Conservation (phyloP, 176 grass and related monocot species). For the Avena sativa region DNA sequence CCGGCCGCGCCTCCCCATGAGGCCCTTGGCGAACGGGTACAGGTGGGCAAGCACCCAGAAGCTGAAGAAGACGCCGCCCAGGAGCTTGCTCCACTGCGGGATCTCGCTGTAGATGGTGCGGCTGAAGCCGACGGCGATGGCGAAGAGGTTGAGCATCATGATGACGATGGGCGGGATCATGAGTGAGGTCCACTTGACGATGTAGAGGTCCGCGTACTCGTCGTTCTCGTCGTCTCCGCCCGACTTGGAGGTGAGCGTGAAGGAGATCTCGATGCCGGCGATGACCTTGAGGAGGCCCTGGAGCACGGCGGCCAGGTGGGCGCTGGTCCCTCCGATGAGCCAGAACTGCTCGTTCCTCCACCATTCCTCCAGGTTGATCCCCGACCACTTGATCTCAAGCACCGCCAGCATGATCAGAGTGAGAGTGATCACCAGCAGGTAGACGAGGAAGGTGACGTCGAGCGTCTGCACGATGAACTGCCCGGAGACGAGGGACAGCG, state of each 20-base stretch:
- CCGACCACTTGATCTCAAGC: constrained; percentile 96
- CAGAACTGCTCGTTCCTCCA: constrained; percentile 99
- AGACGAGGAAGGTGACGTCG: constrained; percentile 80
- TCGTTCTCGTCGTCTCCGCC: constrained; percentile 77
- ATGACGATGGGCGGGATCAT: constrained; percentile 96
- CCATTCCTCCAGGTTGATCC: constrained; percentile 91
- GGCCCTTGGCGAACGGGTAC: constrained; percentile 93
- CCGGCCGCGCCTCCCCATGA: constrained; percentile 83
- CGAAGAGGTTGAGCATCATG: constrained; percentile 99
- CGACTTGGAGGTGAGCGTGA: constrained; percentile 93
- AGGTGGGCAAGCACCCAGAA: constrained; percentile 97
- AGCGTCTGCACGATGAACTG: constrained; percentile 92
- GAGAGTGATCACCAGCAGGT: constrained; percentile 80
- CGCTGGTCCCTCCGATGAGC: constrained; percentile 94
- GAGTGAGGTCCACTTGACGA: constrained; percentile 91
- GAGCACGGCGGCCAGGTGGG: constrained; percentile 85
- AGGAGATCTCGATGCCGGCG: constrained; percentile 96
- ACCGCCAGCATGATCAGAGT: constrained; percentile 72
- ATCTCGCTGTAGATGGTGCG: constrained; percentile 88
- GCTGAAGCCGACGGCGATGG: constrained; percentile 79
- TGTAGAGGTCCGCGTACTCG: constrained; percentile 89
- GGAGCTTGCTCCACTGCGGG: constrained; percentile 93
- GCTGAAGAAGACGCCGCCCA: constrained; percentile 97
- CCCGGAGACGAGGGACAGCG: constrained; percentile 86
- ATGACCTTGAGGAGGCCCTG: constrained; percentile 95